phyloP scores from a whole-genome alignment of 1,284 basidiomycete genomes.

The Microbotryum lychnidis-dioicae region DNA sequence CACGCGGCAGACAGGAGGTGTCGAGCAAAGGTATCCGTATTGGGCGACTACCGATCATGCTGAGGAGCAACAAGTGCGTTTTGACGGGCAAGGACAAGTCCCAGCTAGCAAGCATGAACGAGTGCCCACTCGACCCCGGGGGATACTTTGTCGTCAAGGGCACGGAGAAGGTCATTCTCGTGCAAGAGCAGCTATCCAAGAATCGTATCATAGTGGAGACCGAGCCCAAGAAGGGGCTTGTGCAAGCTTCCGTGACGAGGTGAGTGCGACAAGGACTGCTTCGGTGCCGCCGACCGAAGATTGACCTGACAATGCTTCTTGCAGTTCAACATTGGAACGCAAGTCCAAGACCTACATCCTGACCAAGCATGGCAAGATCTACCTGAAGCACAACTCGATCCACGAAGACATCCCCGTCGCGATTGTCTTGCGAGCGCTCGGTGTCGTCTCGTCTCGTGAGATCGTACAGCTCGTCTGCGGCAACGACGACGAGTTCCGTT shows the following conservation, averaged over 20 bases:
- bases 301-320: not conserved
- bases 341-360: slow-evolving; percentile 98
- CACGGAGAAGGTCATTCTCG: slow-evolving; percentile 98
- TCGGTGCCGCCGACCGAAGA: not conserved
- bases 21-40: slow-evolving; percentile 77
- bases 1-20: slow-evolving; percentile 82
- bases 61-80: slow-evolving; percentile 88
- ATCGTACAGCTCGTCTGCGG: slow-evolving; percentile 92
- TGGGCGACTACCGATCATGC: slow-evolving; percentile 92
- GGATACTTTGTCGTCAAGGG: slow-evolving; percentile 99
- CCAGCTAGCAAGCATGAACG: slow-evolving; percentile 82
- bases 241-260: slow-evolving; percentile 96
- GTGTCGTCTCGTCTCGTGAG: slow-evolving; percentile 95
- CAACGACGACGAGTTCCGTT: slow-evolving; percentile 80
- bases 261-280: slow-evolving; percentile 44
- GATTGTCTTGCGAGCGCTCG: slow-evolving; percentile 91
- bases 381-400: slow-evolving; percentile 96
- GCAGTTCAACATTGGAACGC: slow-evolving; percentile 88
- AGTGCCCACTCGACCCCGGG: slow-evolving; percentile 98
- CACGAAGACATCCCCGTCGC: slow-evolving; percentile 96
- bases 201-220: slow-evolving; percentile 98
- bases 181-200: slow-evolving; percentile 98
- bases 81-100: slow-evolving; percentile 68
- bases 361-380: slow-evolving; percentile 88
- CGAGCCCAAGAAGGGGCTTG: slow-evolving; percentile 79